Evolutionary conservation across 2,329 filamentous ascomycete genomes (phyloP).

Genomic region (Lecanicillium sp.): DNA sequence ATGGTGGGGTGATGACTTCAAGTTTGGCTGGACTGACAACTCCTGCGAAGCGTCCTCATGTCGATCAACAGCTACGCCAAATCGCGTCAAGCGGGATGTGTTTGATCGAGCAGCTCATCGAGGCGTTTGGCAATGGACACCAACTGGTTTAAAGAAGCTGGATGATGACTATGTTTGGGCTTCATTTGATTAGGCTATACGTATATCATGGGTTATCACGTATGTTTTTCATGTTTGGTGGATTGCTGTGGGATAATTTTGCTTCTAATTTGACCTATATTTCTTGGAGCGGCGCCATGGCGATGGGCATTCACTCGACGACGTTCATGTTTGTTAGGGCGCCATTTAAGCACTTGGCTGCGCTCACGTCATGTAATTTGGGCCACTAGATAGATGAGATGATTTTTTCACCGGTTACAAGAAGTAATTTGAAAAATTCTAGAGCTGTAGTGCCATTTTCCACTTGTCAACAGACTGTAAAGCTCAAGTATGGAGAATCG

Average conservation of each 20-base stretch:
- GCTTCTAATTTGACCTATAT: slow-evolving; percentile 8
- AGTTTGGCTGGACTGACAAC: slow-evolving; percentile 32
- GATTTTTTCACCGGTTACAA: too few relatives aligned
- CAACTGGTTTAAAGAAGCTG: slow-evolving; percentile 21
- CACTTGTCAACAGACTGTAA: too few relatives aligned
- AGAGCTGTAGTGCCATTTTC: too few relatives aligned
- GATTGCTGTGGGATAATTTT: slow-evolving; percentile 8
- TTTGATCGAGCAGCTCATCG: slow-evolving; percentile 20
- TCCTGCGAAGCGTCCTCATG: slow-evolving; percentile 29
- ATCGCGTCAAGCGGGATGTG: slow-evolving; percentile 22
- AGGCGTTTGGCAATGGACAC: slow-evolving; percentile 27
- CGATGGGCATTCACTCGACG: too few relatives aligned
- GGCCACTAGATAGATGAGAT: too few relatives aligned
- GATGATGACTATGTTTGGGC: slow-evolving; percentile 20
- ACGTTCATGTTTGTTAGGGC: too few relatives aligned
- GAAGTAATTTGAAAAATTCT: too few relatives aligned
- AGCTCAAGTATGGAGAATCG: too few relatives aligned
- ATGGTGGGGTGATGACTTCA: slow-evolving; percentile 34
- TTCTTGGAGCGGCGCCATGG: too few relatives aligned
- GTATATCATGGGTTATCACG: slow-evolving; percentile 4
- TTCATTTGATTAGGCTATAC: slow-evolving; percentile 8
- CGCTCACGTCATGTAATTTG: too few relatives aligned
- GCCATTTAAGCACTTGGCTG: too few relatives aligned
- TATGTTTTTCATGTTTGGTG: slow-evolving; percentile 4
- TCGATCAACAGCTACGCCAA: slow-evolving; percentile 18